A percentile compares a stretch with the other conserved stretches of the same genome.
phyloP scores from a whole-genome alignment of 768 basidiomycete genomes.

The Gymnopilus junonius region DNA sequence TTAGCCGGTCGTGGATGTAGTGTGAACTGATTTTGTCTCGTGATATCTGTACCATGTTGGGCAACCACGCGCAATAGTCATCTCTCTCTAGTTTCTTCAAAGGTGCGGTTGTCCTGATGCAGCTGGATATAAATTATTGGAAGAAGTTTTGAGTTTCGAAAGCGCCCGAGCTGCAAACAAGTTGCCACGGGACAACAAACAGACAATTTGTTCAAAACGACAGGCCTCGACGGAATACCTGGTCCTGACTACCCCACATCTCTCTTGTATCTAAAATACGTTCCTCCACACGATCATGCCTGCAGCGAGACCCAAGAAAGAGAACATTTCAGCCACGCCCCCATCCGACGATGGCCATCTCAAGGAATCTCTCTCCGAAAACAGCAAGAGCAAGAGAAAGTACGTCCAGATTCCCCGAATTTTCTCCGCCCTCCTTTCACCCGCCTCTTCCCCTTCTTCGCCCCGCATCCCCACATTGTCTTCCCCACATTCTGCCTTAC shows the following conservation, averaged over 20 bases:
- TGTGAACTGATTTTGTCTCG: slow-evolving; percentile 40
- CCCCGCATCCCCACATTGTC: slow-evolving; percentile 45
- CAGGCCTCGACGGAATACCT: slow-evolving; percentile 25
- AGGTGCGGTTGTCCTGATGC: slow-evolving; percentile 36
- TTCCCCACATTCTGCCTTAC: slow-evolving; percentile 29
- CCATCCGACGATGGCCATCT: slow-evolving; percentile 65
- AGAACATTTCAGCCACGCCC: slow-evolving; percentile 60
- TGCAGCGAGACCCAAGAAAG: slow-evolving; percentile 69
- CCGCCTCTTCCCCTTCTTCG: slow-evolving; percentile 36
- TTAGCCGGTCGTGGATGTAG: slow-evolving; percentile 41
- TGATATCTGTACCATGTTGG: slow-evolving; percentile 37
- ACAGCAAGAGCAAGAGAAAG: slow-evolving; percentile 81
- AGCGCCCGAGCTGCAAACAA: slow-evolving; percentile 45
- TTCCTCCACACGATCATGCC: slow-evolving; percentile 56
- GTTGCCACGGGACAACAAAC: slow-evolving; percentile 48
- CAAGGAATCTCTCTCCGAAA: slow-evolving; percentile 64
- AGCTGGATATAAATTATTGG: slow-evolving; percentile 43
- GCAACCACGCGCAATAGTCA: slow-evolving; percentile 23
- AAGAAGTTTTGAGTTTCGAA: slow-evolving; percentile 38
- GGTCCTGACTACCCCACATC: slow-evolving; percentile 32
- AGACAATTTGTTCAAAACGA: slow-evolving; percentile 41
- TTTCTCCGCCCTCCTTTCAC: slow-evolving; percentile 56
- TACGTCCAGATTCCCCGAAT: slow-evolving; percentile 58
- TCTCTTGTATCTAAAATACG: slow-evolving; percentile 33
- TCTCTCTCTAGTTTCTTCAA: slow-evolving; percentile 29